A percentile compares a stretch with the other conserved stretches of the same genome.
phyloP scores from a whole-genome alignment of 805 yeast genomes.

The Kodamaea sagamina region DNA sequence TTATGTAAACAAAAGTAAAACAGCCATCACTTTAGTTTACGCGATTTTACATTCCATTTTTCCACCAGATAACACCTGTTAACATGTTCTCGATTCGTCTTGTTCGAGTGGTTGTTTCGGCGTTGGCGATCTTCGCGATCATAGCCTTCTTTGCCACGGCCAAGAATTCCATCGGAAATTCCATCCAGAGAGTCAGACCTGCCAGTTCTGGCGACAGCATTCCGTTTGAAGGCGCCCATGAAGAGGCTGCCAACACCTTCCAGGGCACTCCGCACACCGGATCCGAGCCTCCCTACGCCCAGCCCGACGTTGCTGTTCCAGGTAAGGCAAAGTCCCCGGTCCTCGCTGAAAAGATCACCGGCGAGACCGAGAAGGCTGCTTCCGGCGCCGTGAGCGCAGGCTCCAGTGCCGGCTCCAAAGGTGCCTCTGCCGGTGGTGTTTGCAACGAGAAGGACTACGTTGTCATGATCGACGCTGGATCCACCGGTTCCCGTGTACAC shows the following conservation, averaged over 20 bases:
- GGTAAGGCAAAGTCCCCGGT: constrained; percentile 20
- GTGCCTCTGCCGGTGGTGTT: constrained; percentile 6
- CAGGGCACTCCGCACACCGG: constrained; percentile 38
- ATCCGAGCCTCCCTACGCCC: constrained; percentile 37
- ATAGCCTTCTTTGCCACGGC: constrained; percentile 52
- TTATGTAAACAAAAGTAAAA: too few species aligned
- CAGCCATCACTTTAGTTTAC: neutral
- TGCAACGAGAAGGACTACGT: constrained; percentile 63
- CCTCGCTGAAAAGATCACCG: constrained; percentile 27
- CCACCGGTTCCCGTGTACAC: constrained; percentile 95
- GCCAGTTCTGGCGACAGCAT: constrained; percentile 25
- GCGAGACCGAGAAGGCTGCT: constrained; percentile 19
- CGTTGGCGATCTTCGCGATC: constrained; percentile 51
- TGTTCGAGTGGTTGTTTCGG: constrained; percentile 53
- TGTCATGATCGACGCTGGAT: constrained; percentile 96
- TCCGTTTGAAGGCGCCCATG: constrained; percentile 24
- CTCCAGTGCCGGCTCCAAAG: constrained; percentile 12
- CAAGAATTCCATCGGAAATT: constrained; percentile 35
- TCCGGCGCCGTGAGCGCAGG: constrained; percentile 9
- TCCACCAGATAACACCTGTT: constrained; percentile 8
- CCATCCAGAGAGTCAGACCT: constrained; percentile 33
- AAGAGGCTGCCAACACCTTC: constrained; percentile 26
- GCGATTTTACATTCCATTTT: constrained; percentile 1
- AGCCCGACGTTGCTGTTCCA: constrained; percentile 14
- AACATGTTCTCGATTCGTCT: constrained; percentile 45